Conservation (phyloP, 495 filamentous ascomycete genomes). For the Aspergillus baeticus region DNA sequence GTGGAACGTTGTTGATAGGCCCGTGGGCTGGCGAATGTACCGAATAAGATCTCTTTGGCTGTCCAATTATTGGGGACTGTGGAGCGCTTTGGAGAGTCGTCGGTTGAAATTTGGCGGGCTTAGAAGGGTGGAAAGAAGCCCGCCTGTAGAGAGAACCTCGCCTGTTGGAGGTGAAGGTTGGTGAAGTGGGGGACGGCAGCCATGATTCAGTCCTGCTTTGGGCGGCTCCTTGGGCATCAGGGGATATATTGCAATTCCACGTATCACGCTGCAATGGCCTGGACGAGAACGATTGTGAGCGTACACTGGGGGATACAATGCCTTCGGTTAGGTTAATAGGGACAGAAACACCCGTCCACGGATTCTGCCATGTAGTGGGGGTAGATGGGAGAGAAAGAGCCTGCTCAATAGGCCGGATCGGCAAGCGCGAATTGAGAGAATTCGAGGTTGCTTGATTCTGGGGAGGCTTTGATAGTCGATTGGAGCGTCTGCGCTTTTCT, state of each 20-base stretch:
- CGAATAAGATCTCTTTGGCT: slow-evolving; percentile 34
- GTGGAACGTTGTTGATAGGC: slow-evolving; percentile 26
- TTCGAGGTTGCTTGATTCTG: slow-evolving; percentile 25
- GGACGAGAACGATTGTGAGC: slow-evolving; percentile 21
- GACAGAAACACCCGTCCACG: slow-evolving; percentile 16
- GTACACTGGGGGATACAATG: neutral
- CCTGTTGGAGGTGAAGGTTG: slow-evolving; percentile 4
- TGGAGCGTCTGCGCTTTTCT: slow-evolving; percentile 37
- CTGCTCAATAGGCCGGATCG: slow-evolving; percentile 9
- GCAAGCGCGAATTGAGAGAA: slow-evolving; percentile 10
- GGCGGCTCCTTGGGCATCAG: neutral
- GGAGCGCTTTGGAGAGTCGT: slow-evolving; percentile 16
- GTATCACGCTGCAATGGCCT: slow-evolving; percentile 9
- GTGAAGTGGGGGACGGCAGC: slow-evolving; percentile 2
- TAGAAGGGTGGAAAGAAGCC: slow-evolving; percentile 16
- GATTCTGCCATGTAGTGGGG: slow-evolving; percentile 16
- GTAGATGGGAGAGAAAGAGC: slow-evolving; percentile 11
- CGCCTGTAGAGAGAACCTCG: slow-evolving; percentile 15
- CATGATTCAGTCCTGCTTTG: slow-evolving; percentile 5
- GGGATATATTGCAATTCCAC: neutral
- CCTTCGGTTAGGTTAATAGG: slow-evolving; percentile 7
- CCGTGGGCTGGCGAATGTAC: slow-evolving; percentile 27
- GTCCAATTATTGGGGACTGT: slow-evolving; percentile 16
- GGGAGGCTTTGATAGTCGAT: slow-evolving; percentile 45
- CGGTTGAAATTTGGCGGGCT: slow-evolving; percentile 27